Conservation (phyloP, 2,329 filamentous ascomycete species). For the Neurospora crassa region DNA sequence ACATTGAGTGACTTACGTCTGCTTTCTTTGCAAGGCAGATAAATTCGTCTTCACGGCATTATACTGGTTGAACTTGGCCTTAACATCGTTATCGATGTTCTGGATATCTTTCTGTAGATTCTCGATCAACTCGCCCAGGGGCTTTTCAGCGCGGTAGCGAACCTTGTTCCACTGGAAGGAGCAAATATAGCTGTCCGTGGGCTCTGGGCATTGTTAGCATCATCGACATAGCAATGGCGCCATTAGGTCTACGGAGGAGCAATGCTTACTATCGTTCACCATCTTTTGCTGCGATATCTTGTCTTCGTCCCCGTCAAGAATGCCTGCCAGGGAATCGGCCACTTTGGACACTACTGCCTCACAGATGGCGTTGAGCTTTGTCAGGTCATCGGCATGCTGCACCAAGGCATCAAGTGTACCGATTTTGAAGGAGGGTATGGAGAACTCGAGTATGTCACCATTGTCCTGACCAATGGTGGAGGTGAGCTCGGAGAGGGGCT, state of each 20-base stretch:
- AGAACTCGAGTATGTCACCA: conserved; percentile 66
- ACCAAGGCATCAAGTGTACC: conserved; percentile 91
- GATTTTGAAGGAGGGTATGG: conserved; percentile 93
- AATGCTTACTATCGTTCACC: conserved; percentile 76
- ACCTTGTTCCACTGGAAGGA: conserved; percentile 95
- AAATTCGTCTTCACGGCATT: conserved; percentile 83
- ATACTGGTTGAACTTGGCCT: conserved; percentile 89
- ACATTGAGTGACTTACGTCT: conserved; percentile 52
- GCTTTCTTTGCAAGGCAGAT: conserved; percentile 70
- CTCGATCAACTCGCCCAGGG: conserved; percentile 78
- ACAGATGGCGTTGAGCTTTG: conserved; percentile 75
- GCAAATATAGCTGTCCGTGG: conserved; percentile 87
- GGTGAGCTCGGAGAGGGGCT: conserved; percentile 69
- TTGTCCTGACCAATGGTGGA: conserved; percentile 64
- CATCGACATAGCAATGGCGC: neutral
- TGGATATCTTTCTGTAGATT: conserved; percentile 86
- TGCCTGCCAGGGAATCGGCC: conserved; percentile 69
- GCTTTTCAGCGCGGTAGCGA: conserved; percentile 89
- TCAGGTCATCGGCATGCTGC: conserved; percentile 89
- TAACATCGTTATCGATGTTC: conserved; percentile 93
- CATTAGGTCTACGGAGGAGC: neutral
- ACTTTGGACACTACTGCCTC: conserved; percentile 81
- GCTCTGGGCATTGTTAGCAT: conserved; percentile 48
- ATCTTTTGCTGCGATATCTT: conserved; percentile 81
- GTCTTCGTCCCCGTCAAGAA: conserved; percentile 76